Evolutionary conservation across 371 early-diverging fungal genomes (phyloP), one percentile per base, ranked within the genome.

Genomic region (Mortierella sp.): DNA sequence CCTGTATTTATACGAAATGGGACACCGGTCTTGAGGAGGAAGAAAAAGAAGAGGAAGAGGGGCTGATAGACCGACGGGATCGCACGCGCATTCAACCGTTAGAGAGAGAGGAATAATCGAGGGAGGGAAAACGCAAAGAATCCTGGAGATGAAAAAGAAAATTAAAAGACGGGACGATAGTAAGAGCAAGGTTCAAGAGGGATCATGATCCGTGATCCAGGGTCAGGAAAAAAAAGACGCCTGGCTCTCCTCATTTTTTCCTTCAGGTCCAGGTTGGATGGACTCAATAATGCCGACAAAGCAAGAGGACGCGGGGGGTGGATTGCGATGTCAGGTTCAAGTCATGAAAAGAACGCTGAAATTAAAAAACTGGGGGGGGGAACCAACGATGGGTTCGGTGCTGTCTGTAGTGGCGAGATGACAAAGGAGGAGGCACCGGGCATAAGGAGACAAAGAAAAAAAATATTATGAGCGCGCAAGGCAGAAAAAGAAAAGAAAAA

Each of bases 1-100:
- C 65, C 52, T 53, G 80, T 76, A 76, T 79, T 79, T 79, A 79
- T 79, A 79, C 68, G 61, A 61, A 74, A 45, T 37, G 58, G 29
- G 66, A 50, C 66, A 47, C 41, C 37, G 6, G 48, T 39, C 64
- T 61, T 29, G 40, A 55, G 52, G 40, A 39, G 47, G 24, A 48
- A 7, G 24, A 26, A 10, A 31, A 29, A 19, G 40, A 48, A 34
- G 1, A 37, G 65, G 22, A 44, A 55, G 61, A 47, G 52, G 24
- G 24, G 64, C 26, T 34, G 50, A 24, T 26, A 50, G 70, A 29
- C 48, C 13, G 50, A 45, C 34, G 10, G 37, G 45, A 66, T 45
- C 63, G 37, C 50, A 52, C 47, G 73, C 45, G 66, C 69, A 74
- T 74, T 39, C 75, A 69, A n/a, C 47, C 66, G 64, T 44, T 53